Base-by-base conservation (phyloP, 495 filamentous ascomycete genomes). In the Penicillium manginii region DNA sequence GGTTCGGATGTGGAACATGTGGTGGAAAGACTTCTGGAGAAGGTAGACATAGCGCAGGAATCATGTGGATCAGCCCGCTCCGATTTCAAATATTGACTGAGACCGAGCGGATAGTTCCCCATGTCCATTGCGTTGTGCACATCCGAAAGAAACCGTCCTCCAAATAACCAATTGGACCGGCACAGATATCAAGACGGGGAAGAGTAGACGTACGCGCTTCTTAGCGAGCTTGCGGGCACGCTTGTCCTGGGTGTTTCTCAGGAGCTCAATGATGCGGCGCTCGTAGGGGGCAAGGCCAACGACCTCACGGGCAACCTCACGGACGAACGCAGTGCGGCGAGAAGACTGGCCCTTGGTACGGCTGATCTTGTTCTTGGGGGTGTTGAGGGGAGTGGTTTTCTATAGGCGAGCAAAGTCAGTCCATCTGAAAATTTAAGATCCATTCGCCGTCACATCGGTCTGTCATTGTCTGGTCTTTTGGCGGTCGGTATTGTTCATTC, bases 181-280 rank as follows among this genome's bases (percentile, higher is more conserved):
- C 43, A 33, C 2, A 31, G 18, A 45, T 46, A 42, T 22, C 18
- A 26, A 15, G 9, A 21, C 40, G 55, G 33, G 7, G 47, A 4
- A 17, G 15, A 18, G 35, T 54, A 58, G 49, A 86, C 83, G 61
- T 85, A 91, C 91, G 80, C 94, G 85, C 89, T 96, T 97, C 93
- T 98, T 98, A 65, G 94, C 94, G 72, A 97, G 89, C 87, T 98
- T 98, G 64, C 94, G 84, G 61, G 94, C 94, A 81, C 94, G 91
- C 90, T 98, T 98, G 80, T 98, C 94, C 83, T 96, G 96, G 83
- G 88, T 87, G 86, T 98, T 98, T 67, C 94, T 91, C 76, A 98
- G 87, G 65, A 98, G 84, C 86, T 98, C 94, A 77, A 98, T 96
- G 73, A 98, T 90, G 69, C 94, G 92, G 75, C 93, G 92, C 84